Conservation (phyloP, 2,329 filamentous ascomycete species). For the Colletotrichum plurivorum region DNA sequence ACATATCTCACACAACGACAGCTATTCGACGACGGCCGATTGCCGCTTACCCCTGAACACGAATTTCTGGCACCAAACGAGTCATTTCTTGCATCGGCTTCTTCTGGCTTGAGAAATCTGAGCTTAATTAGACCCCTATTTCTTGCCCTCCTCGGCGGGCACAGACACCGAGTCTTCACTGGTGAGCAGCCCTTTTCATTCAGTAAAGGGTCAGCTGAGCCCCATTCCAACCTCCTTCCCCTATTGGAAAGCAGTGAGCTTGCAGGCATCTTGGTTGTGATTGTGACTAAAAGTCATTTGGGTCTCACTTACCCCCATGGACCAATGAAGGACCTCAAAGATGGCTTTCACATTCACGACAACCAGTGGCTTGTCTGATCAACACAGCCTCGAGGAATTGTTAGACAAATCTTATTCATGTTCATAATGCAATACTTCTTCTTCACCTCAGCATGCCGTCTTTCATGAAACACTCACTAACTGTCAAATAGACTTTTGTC, state of each 20-base stretch:
- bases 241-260: too few relatives aligned
- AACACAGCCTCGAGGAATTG: too few relatives aligned
- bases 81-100: too few relatives aligned
- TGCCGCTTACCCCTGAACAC: background rate
- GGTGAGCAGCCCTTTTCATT: conserved; percentile 16
- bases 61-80: background rate
- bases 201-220: too few relatives aligned
- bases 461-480: conserved; percentile 36
- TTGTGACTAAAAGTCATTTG: background rate
- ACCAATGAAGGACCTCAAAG: too few relatives aligned
- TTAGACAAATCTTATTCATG: too few relatives aligned
- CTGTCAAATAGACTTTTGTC: conserved; percentile 11
- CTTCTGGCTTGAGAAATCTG: too few relatives aligned
- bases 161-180: conserved; percentile 7
- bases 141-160: conserved; percentile 23
- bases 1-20: conserved; percentile 15
- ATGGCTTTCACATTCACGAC: too few relatives aligned
- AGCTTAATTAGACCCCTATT: background rate
- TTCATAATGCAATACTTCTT: too few relatives aligned
- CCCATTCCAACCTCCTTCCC: background rate
- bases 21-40: background rate
- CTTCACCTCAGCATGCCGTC: too few relatives aligned
- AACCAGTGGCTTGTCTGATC: too few relatives aligned
- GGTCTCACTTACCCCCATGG: background rate
- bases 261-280: background rate